Evolutionary conservation across 2,329 filamentous ascomycete genomes (phyloP), one percentile per base, ranked within the genome.

Genomic region (Epichloe festucae): DNA sequence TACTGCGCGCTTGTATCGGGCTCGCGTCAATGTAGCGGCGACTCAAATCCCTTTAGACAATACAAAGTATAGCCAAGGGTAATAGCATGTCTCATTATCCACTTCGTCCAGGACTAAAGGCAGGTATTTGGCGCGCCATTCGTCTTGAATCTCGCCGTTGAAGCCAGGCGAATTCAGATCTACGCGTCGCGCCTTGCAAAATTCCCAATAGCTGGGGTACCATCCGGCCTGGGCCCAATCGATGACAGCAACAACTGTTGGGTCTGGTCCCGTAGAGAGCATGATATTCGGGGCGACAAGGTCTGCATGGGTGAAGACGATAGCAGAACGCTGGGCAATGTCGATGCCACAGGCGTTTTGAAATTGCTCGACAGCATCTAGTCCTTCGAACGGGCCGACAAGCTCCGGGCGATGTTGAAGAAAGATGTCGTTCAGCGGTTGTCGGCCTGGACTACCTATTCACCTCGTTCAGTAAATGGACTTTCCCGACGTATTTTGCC

Each of bases 181-280:
- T 23, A 65, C 57, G 2, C 58, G 55, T 31, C 58, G 58, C 23
- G 56, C 56, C 55, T 65, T 66, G 38, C 56, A 62, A 50, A 58
- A 63, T 54, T 66, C 64, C 63, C 63, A 66, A 48, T 66, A 65
- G 21, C 54, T 56, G 5, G 65, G 63, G 55, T 65, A 66, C 61
- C 63, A 66, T 2, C 63, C 64, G 12, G 63, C 56, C 46, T 62
- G 59, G 21, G 56, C 58, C 60, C 61, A 65, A 23, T 66, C 62
- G n/a, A 64, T 53, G 11, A 65, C 56, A 0, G 52, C 58, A 7
- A 53, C 50, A 5, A 63, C 54, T 15, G 17, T 58, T 14, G 58
- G 57, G 11, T 55, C 50, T 1, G 56, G 38, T 1, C 53, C 56
- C 2, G 27, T 34, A 1, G 60, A 58, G 3, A 63, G 8, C 0